A percentile compares a stretch with the other conserved stretches of the same genome.
Conservation (phyloP, 2,329 filamentous ascomycete genomes). For the Pezicula carpinea region DNA sequence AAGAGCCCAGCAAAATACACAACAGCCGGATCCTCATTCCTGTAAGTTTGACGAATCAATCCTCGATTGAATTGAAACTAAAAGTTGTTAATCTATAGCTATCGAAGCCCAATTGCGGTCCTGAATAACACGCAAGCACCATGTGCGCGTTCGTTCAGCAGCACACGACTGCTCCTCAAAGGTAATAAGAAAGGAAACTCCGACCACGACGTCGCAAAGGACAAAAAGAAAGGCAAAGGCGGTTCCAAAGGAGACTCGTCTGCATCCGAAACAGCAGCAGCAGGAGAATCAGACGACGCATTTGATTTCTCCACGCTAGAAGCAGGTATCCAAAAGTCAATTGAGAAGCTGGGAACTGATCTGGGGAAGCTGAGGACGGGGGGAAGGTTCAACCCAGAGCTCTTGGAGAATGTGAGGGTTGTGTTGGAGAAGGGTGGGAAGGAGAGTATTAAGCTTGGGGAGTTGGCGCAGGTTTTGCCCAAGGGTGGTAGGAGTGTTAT, state of each 20-base stretch:
- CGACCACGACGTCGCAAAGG: too few relatives aligned
- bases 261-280: too few relatives aligned
- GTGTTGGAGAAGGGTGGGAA: conserved; percentile 47
- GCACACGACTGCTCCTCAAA: too few relatives aligned
- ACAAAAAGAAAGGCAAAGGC: conserved; percentile 20
- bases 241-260: too few relatives aligned
- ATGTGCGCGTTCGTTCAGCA: too few relatives aligned
- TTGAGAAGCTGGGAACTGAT: conserved; percentile 55
- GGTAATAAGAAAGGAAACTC: too few relatives aligned
- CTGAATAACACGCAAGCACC: too few relatives aligned
- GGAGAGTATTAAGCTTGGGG: conserved; percentile 49
- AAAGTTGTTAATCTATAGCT: neutral
- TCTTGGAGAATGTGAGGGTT: conserved; percentile 58
- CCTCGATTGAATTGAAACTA: neutral
- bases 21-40: neutral
- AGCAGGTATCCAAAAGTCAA: conserved; percentile 46
- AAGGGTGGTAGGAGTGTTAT: conserved; percentile 56
- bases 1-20: neutral
- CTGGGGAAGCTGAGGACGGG: conserved; percentile 57
- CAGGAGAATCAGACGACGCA: conserved; percentile 38
- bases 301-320: conserved; percentile 57
- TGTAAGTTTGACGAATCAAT: neutral
- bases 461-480: conserved; percentile 63
- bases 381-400: conserved; percentile 57
- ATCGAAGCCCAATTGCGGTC: too few relatives aligned